A percentile compares a stretch with the other conserved stretches of the same genome.
Conservation (phyloP, 345 rosid genomes). For the Excoecaria cochinchinensis region DNA sequence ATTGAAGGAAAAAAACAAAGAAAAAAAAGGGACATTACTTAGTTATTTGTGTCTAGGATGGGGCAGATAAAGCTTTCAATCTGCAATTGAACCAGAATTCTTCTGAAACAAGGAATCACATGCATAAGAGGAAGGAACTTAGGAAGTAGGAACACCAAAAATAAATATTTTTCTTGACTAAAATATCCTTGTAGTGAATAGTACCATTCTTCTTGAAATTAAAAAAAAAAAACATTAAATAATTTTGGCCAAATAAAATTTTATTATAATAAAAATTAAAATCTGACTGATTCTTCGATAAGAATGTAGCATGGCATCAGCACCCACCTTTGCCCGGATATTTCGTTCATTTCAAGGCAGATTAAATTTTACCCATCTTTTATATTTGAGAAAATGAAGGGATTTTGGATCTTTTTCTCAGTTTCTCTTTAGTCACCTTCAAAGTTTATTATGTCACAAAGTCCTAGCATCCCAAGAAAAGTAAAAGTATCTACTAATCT, state of each 20-base stretch:
- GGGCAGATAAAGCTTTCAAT: neutral
- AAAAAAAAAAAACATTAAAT: neutral
- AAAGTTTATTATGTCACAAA: neutral
- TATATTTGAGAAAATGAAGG: conserved; percentile 25
- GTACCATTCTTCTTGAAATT: neutral
- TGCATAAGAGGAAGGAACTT: conserved; percentile 24
- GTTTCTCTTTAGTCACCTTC: conserved; percentile 8
- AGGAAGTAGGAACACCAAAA: neutral
- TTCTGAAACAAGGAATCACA: conserved; percentile 34
- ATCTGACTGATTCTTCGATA: conserved; percentile 41
- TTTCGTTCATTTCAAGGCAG: conserved; percentile 42
- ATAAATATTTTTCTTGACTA: conserved; percentile 21
- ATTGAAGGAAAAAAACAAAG: neutral
- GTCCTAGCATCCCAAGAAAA: conserved; percentile 1
- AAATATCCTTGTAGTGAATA: conserved; percentile 14
- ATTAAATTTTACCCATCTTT: conserved; percentile 9
- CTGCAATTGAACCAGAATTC: conserved; percentile 12
- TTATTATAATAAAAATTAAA: neutral
- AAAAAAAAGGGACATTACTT: neutral
- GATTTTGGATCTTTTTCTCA: conserved; percentile 19
- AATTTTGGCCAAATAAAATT: neutral
- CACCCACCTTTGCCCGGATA: conserved; percentile 27
- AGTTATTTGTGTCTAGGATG: neutral
- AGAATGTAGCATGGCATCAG: conserved; percentile 23
- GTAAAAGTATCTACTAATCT: conserved; percentile 7